A percentile compares a stretch with the other conserved stretches of the same genome.
Conservation (phyloP, 768 basidiomycete species). For the Lactarius deliciosus region DNA sequence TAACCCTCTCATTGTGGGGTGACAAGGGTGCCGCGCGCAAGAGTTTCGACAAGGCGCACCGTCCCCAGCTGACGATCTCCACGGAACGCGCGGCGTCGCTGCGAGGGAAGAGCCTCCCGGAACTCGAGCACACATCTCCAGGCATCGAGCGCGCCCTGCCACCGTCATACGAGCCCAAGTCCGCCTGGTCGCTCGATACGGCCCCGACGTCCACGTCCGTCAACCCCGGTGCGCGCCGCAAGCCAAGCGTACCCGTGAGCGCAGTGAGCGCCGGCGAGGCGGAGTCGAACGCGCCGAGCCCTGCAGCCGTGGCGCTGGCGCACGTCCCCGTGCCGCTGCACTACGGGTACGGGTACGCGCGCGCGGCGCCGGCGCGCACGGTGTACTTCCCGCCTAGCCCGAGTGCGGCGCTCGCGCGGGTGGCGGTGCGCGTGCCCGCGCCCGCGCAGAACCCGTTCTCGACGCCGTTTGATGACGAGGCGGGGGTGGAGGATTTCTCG, state of each 20-base stretch:
- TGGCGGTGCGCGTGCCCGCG: conserved; percentile 38
- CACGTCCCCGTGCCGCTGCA: conserved; percentile 26
- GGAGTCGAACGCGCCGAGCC: conserved; percentile 34
- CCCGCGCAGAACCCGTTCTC: conserved; percentile 60
- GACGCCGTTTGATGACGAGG: conserved; percentile 79
- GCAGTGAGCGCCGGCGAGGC: conserved; percentile 38
- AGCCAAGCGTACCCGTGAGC: conserved; percentile 41
- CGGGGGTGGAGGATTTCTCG: conserved; percentile 19
- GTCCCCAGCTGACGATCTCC: conserved; percentile 43
- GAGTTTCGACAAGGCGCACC: conserved; percentile 22
- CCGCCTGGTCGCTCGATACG: conserved; percentile 36
- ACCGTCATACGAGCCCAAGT: conserved; percentile 27
- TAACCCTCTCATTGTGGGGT: conserved; percentile 31
- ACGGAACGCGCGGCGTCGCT: conserved; percentile 41
- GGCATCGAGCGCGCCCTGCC: conserved; percentile 24
- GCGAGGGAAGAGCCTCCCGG: conserved; percentile 33
- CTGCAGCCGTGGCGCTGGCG: conserved; percentile 33
- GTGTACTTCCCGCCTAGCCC: conserved; percentile 36
- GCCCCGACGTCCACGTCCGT: conserved; percentile 26
- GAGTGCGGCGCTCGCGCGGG: conserved; percentile 42
- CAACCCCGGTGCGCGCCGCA: conserved; percentile 33
- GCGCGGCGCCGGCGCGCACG: conserved; percentile 4
- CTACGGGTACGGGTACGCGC: conserved; percentile 12
- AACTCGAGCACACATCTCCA: conserved; percentile 35
- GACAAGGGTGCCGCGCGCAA: conserved; percentile 27